These are phyloP conservation scores for Cudoniella acicularis DNA, from an alignment of 495 filamentous ascomycete species.

Conservation along the genomic window DNA sequence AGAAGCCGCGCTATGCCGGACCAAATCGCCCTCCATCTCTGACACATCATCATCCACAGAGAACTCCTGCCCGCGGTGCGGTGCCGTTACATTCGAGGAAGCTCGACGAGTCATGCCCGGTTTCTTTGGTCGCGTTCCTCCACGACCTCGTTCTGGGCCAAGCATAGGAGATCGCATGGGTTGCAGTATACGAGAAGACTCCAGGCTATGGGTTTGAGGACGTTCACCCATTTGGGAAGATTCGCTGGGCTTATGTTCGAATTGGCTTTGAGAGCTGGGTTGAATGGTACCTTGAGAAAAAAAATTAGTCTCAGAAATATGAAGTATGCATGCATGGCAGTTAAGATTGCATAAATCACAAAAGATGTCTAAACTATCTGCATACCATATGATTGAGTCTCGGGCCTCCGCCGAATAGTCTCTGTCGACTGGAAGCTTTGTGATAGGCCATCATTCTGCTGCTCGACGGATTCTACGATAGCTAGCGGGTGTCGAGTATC, in stretches of 20 bases:
- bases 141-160: slow-evolving; percentile 52
- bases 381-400: slow-evolving; percentile 31
- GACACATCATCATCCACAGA: slow-evolving; percentile 87
- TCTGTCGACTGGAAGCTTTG: slow-evolving; percentile 44
- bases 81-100: slow-evolving; percentile 68
- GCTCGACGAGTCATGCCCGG: slow-evolving; percentile 65
- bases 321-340: not conserved
- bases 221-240: slow-evolving; percentile 17
- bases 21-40: slow-evolving; percentile 68
- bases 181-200: slow-evolving; percentile 19
- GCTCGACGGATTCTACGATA: slow-evolving; percentile 28
- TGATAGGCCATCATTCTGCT: slow-evolving; percentile 21
- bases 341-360: not conserved
- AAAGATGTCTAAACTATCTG: not conserved
- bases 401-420: slow-evolving; percentile 43
- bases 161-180: slow-evolving; percentile 47
- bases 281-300: slow-evolving; percentile 31
- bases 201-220: slow-evolving; percentile 17
- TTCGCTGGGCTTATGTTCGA: slow-evolving; percentile 21
- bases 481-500: slow-evolving; percentile 25
- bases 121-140: slow-evolving; percentile 57
- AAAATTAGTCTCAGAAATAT: slow-evolving; percentile 1
- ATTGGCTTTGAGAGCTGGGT: slow-evolving; percentile 1
- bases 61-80: slow-evolving; percentile 82
- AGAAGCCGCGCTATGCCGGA: slow-evolving; percentile 25